Percentiles rank a stretch among this genome's conserved stretches.
phyloP scores from a whole-genome alignment of 2,329 filamentous ascomycete genomes.

The Lasiodiplodia theobromae region DNA sequence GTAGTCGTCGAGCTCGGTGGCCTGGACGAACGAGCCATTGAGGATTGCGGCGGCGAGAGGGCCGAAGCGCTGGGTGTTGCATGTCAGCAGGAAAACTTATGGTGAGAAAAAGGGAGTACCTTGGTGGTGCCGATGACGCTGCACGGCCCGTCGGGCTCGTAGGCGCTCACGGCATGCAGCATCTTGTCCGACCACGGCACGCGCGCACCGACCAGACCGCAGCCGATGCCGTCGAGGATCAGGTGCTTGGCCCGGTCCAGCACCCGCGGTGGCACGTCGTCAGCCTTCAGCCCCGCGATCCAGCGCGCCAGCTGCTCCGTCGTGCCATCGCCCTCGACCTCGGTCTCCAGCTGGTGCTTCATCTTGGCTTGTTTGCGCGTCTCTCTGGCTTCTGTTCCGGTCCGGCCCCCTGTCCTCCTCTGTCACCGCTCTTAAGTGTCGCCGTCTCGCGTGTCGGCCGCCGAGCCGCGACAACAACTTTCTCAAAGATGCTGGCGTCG shows the following conservation, averaged over 20 bases:
- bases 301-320: slow-evolving; percentile 20
- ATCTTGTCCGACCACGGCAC: slow-evolving; percentile 52
- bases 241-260: slow-evolving; percentile 50
- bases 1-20: slow-evolving; percentile 55
- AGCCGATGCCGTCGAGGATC: slow-evolving; percentile 53
- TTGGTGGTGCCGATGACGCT: slow-evolving; percentile 16
- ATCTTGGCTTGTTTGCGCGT: not conserved
- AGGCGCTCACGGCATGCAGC: slow-evolving; percentile 38
- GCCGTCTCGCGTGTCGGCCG: not conserved
- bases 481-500: slow-evolving; percentile 2
- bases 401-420: not conserved
- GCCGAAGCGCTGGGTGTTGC: not conserved
- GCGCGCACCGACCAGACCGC: slow-evolving; percentile 49
- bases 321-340: slow-evolving; percentile 22
- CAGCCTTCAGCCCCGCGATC: slow-evolving; percentile 3
- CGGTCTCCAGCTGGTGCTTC: slow-evolving; percentile 19
- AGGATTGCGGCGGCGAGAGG: slow-evolving; percentile 51
- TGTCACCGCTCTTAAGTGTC: not conserved
- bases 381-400: not conserved
- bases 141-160: slow-evolving; percentile 14
- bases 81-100: not conserved
- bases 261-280: slow-evolving; percentile 44
- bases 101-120: not conserved
- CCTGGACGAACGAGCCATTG: slow-evolving; percentile 55
- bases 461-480: not conserved